Percentiles rank a stretch among this genome's conserved stretches.
Conservation (phyloP, 257 asterid genomes). For the Osmanthus fragrans region DNA sequence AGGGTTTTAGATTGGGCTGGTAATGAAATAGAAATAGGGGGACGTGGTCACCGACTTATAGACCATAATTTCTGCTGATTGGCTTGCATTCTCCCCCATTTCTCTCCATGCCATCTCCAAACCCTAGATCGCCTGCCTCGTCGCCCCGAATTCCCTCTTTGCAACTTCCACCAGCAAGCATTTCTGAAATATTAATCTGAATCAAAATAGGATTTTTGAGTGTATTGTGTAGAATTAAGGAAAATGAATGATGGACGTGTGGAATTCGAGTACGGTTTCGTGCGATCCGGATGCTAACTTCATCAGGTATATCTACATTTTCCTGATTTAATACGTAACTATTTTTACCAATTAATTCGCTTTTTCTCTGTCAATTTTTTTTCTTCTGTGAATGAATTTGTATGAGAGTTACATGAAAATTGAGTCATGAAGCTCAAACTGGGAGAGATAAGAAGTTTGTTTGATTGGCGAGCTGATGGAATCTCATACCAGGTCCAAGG, state of each 20-base stretch:
- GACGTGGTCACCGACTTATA: too few species aligned
- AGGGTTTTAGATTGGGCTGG: too few species aligned
- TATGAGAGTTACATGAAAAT: not conserved
- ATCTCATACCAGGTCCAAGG: not conserved
- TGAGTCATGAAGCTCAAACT: not conserved
- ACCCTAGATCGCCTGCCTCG: too few species aligned
- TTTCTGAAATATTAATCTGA: not conserved
- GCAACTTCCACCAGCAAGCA: not conserved
- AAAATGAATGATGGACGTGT: not conserved
- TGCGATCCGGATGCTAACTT: slow-evolving; percentile 22
- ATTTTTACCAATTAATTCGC: not conserved
- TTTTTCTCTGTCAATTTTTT: not conserved
- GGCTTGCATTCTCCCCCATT: too few species aligned
- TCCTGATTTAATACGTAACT: not conserved
- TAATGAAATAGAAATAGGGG: too few species aligned
- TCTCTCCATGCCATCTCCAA: too few species aligned
- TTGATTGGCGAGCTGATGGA: too few species aligned
- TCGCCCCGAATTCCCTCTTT: not conserved
- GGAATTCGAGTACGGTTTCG: slow-evolving; percentile 3
- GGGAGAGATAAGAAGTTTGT: too few species aligned
- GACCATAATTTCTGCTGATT: too few species aligned
- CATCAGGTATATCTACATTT: slow-evolving; percentile 21
- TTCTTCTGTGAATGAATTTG: not conserved
- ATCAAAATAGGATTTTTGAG: not conserved
- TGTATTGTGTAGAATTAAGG: not conserved